Evolutionary conservation across 352 stramenopile species (phyloP).

Genomic region (Globisporangium carolinianum): DNA sequence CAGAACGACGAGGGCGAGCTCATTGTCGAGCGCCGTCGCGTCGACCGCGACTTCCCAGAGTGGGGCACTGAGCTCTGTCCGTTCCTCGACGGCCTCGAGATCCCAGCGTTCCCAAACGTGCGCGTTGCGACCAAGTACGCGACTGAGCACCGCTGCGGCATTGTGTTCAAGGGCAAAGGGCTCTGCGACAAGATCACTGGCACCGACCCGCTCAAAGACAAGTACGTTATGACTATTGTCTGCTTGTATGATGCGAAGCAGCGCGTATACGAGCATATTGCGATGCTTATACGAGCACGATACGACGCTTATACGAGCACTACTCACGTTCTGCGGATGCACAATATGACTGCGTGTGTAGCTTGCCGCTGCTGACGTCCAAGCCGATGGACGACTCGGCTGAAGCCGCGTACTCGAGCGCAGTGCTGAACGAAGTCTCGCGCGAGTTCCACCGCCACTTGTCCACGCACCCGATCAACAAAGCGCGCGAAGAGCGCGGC

Average conservation of each 20-base stretch:
- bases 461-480: conserved; percentile 72
- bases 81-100: conserved; percentile 52
- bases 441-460: conserved; percentile 55
- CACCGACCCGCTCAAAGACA: conserved; percentile 84
- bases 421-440: conserved; percentile 76
- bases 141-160: conserved; percentile 81
- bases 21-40: conserved; percentile 63
- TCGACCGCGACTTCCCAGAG: conserved; percentile 77
- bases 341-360: conserved; percentile 9
- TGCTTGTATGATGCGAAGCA: background rate
- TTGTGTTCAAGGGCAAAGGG: conserved; percentile 77
- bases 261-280: too few relatives aligned
- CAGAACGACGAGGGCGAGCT: conserved; percentile 53
- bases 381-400: conserved; percentile 50
- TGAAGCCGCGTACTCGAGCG: conserved; percentile 71
- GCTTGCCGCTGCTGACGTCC: conserved; percentile 56
- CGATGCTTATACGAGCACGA: background rate
- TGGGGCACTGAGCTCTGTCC: conserved; percentile 83
- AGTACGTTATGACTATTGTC: conserved; percentile 32
- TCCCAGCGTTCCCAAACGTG: conserved; percentile 60
- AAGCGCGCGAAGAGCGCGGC: conserved; percentile 31
- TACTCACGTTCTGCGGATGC: too few relatives aligned
- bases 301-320: too few relatives aligned
- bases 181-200: conserved; percentile 83
- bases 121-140: conserved; percentile 78